Base-by-base conservation (phyloP, 257 asterid species). In the Galeopsis tetrahit region DNA sequence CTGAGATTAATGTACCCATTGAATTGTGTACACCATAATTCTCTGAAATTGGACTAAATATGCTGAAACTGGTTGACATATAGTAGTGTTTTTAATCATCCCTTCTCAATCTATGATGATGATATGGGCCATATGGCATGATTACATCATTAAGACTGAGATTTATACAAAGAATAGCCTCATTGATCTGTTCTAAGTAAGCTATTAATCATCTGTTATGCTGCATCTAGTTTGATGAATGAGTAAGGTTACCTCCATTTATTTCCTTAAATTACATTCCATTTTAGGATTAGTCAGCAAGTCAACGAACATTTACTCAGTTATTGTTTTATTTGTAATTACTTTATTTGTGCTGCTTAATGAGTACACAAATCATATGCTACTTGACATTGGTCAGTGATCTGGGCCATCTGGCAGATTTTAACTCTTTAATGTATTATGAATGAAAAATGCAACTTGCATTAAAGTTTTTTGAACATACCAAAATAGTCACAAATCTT, bases 241-340 rank as follows among this genome's bases (percentile, higher is more conserved):
- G 32, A 31, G 59, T 61, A 13, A 36, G 42, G 14, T 70, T 33
- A 6, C 58, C 58, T 52, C 33, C 58, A 14, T 8, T 65, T 46
- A 65, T 15, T 21, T 44, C 2, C 57, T 48, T 31, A 8, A 56
- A 7, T 69, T 42, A 48, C 6, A 43, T 46, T 3, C 52, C 48
- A 11, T 67, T 51, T 56, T 36, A 36, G 38, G 52, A 63, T 44
- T 49, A 32, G 60, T 52, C 8, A 63, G 46, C 32, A 64, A 48
- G 34, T 53, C 36, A 61, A 72, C 17, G 42, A 35, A 4, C 0
- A 48, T 28, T 1, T 65, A 60, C 42, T 52, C 31, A 15, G 10
- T 52, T 73, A 44, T 60, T 7, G n/a, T 44, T 67, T 78, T 32
- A 13, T 68, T 34, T 62, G 53, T 38, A 57, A 13, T 46, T 39